Evolutionary conservation across 2,329 filamentous ascomycete genomes (phyloP), one percentile per base, ranked within the genome.

Genomic region (Botrytis sinoallii): DNA sequence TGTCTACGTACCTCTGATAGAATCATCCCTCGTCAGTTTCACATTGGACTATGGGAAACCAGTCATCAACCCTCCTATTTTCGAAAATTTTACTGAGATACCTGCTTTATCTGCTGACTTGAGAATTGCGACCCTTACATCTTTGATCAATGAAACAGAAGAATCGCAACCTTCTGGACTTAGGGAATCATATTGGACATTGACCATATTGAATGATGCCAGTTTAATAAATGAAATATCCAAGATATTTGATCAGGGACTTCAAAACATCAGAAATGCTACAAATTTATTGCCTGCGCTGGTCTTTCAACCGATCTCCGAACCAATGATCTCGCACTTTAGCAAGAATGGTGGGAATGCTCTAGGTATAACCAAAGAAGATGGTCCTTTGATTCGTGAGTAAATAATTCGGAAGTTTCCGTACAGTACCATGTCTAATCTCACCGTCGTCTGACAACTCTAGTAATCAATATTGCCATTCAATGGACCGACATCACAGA

Each of bases 401-500:
- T 72, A 25, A 44, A 32, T n/a, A 18, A 6, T 12, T n/a, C 16
- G 9, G 12, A 66, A 10, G 7, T 22, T 25, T 70, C 20, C 46
- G 9, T 32, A 12, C 29, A 20, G 3, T 25, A 6, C 18, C 22
- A 48, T 22, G 3, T 38, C 25, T 55, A 18, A 29, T 20, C 22
- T 59, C 4, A 29, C 63, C 14, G 10, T n/a, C 29, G 55, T n/a
- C 3, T 29, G 25, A 18, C 16, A 20, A 67, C 9, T 46, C 40
- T 66, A 74, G 60, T 72, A 1, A 35, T 59, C 40, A 70, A 44
- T 25, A 64, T 76, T 38, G 67, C 75, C 79, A 69, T 79, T 18
- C 77, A 74, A 29, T 82, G 82, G 81, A 70, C 73, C 0, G 73
- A 79, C 8, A 78, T 77, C 2, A 74, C 77, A 1, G 81, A 83